phyloP scores from a whole-genome alignment of 768 basidiomycete species.

The Amanita subjunquillea region DNA sequence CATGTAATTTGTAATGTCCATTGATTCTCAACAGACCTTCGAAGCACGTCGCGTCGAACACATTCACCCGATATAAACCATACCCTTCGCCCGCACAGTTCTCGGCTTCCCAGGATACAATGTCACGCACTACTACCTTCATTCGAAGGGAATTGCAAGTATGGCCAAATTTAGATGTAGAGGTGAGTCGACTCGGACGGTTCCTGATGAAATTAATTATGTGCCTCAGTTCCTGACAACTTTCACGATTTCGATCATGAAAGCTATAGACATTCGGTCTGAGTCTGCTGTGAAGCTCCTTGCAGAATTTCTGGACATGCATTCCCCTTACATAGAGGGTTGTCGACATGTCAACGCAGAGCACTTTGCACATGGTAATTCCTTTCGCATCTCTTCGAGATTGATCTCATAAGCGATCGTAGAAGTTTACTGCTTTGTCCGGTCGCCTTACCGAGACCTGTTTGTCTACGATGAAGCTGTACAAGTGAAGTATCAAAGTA shows the following conservation, averaged over 20 bases:
- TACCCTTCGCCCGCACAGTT: constrained; percentile 85
- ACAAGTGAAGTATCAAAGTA: constrained; percentile 44
- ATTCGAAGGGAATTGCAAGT: constrained; percentile 79
- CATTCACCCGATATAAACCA: constrained; percentile 79
- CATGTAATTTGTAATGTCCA: constrained; percentile 2
- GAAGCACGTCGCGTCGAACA: constrained; percentile 87
- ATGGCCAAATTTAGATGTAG: constrained; percentile 85
- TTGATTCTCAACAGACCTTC: constrained; percentile 6
- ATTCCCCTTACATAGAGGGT: constrained; percentile 44
- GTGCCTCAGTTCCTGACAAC: constrained; percentile 72
- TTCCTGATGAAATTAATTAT: neutral
- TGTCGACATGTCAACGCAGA: constrained; percentile 65
- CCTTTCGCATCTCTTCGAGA: constrained; percentile 3
- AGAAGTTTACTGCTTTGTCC: constrained; percentile 86
- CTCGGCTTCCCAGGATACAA: constrained; percentile 59
- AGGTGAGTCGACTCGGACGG: constrained; percentile 31
- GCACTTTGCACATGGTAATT: constrained; percentile 86
- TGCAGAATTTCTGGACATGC: constrained; percentile 83
- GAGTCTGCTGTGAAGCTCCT: constrained; percentile 78
- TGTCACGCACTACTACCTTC: constrained; percentile 71
- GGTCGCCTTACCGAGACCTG: constrained; percentile 83
- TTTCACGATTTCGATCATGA: constrained; percentile 85
- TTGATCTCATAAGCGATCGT: neutral
- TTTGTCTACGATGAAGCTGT: constrained; percentile 71
- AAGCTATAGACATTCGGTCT: constrained; percentile 85